Percentiles rank a stretch among this genome's conserved stretches.
These are phyloP conservation scores for Bretziella fagacearum DNA, from an alignment of 2,329 filamentous ascomycete species.

Conservation along the genomic window DNA sequence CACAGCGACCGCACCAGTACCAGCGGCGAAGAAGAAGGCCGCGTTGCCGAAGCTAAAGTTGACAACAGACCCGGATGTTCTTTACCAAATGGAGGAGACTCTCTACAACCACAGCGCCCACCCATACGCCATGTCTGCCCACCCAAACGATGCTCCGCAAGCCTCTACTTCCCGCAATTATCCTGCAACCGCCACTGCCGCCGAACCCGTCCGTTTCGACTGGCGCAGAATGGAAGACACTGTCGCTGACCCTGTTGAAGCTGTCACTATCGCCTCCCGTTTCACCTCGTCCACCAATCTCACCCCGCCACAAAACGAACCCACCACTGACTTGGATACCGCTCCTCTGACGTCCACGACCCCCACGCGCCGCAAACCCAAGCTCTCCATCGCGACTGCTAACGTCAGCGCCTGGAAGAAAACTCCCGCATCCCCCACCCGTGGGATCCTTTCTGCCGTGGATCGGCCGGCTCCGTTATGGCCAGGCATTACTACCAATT, in stretches of 20 bases:
- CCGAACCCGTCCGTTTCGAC: not conserved
- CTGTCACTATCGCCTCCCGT: not conserved
- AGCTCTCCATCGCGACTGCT: constrained; percentile 10
- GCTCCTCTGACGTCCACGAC: not conserved
- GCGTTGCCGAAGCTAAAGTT: constrained; percentile 11
- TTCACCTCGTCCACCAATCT: not conserved
- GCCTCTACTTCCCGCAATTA: not conserved
- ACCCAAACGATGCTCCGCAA: not conserved
- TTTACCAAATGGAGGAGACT: constrained; percentile 12
- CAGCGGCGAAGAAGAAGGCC: not conserved
- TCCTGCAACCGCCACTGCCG: constrained; percentile 6
- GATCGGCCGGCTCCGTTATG: constrained; percentile 9
- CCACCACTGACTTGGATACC: not conserved
- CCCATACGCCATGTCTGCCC: constrained; percentile 9
- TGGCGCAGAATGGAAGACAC: constrained; percentile 7
- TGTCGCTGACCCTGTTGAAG: not conserved
- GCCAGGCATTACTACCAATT: not conserved
- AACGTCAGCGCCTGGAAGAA: constrained; percentile 11
- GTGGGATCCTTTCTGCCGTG: constrained; percentile 6
- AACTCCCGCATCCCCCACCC: not conserved
- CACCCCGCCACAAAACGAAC: not conserved
- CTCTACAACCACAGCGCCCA: constrained; percentile 4
- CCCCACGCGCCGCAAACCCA: constrained; percentile 1
- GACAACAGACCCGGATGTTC: constrained; percentile 11
- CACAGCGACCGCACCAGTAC: not conserved